phyloP scores from a whole-genome alignment of 2,329 filamentous ascomycete genomes.

The Arthrobotrys entomopaga region DNA sequence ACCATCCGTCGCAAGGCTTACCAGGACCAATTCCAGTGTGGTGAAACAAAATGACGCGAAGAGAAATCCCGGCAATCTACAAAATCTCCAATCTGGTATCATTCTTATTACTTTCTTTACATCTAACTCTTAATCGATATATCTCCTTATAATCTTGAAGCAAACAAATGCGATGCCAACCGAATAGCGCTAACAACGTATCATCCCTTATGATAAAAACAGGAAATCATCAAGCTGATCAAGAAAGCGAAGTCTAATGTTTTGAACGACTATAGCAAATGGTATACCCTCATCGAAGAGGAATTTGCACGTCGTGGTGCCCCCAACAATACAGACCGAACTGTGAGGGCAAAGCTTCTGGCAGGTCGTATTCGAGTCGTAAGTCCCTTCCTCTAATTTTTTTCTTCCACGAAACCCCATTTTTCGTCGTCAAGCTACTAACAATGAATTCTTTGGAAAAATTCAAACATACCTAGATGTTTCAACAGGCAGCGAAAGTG shows the following conservation, averaged over 20 bases:
- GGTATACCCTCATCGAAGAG: slow-evolving; percentile 16
- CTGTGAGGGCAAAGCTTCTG: slow-evolving; percentile 10
- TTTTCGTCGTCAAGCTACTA: too few relatives aligned
- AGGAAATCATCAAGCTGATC: slow-evolving; percentile 36
- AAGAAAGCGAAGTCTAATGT: background rate
- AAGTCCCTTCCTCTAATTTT: background rate
- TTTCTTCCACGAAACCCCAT: too few relatives aligned
- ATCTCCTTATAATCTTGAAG: background rate
- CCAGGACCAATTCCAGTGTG: background rate
- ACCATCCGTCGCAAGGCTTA: too few relatives aligned
- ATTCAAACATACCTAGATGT: too few relatives aligned
- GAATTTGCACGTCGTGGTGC: slow-evolving; percentile 31
- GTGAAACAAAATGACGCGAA: slow-evolving; percentile 29
- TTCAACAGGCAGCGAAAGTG: too few relatives aligned
- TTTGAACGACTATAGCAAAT: background rate
- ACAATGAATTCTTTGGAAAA: too few relatives aligned
- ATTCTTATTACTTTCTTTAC: background rate
- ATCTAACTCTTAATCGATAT: too few relatives aligned
- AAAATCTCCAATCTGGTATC: slow-evolving; percentile 24
- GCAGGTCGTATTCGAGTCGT: slow-evolving; percentile 21
- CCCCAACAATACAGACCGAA: slow-evolving; percentile 9
- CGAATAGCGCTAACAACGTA: background rate
- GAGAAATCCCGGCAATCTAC: slow-evolving; percentile 11
- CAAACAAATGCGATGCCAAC: background rate
- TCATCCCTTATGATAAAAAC: background rate